Evolutionary conservation across 2,329 filamentous ascomycete genomes (phyloP).

Genomic region (Bimuria novae-zelandiae): DNA sequence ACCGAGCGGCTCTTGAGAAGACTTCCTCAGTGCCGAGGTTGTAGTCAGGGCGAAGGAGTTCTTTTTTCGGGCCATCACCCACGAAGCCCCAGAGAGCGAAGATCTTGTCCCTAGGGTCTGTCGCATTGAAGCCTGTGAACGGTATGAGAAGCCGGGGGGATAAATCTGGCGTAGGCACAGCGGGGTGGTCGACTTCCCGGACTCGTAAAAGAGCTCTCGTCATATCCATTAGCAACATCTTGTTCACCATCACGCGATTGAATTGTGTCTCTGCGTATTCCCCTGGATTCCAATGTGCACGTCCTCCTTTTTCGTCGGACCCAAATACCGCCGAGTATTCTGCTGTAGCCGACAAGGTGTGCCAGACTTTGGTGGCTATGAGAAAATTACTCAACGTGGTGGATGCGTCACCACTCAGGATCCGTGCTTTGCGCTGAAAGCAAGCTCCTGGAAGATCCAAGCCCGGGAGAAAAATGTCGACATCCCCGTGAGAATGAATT

Average conservation of each 20-base stretch:
- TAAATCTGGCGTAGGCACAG: background rate
- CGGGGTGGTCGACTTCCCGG: background rate
- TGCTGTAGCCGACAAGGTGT: background rate
- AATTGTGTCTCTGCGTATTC: background rate
- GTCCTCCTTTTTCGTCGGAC: background rate
- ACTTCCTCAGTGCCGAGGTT: background rate
- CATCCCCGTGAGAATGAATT: background rate
- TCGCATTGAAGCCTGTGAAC: background rate
- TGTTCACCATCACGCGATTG: background rate
- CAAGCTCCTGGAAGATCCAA: conserved; percentile 5
- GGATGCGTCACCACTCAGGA: background rate
- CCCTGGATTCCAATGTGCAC: background rate
- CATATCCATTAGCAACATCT: background rate
- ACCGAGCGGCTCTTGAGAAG: background rate
- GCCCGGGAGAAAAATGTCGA: background rate
- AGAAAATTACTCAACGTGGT: background rate
- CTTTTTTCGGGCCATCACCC: background rate
- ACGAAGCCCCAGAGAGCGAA: background rate
- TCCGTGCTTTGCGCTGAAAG: background rate
- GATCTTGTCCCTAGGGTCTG: conserved; percentile 1
- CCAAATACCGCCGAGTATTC: background rate
- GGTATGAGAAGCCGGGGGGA: background rate
- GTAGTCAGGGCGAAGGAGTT: background rate
- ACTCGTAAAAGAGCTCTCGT: background rate
- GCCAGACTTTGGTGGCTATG: background rate